phyloP scores from a whole-genome alignment of 345 rosid species.

The Gossypium sturtianum region DNA sequence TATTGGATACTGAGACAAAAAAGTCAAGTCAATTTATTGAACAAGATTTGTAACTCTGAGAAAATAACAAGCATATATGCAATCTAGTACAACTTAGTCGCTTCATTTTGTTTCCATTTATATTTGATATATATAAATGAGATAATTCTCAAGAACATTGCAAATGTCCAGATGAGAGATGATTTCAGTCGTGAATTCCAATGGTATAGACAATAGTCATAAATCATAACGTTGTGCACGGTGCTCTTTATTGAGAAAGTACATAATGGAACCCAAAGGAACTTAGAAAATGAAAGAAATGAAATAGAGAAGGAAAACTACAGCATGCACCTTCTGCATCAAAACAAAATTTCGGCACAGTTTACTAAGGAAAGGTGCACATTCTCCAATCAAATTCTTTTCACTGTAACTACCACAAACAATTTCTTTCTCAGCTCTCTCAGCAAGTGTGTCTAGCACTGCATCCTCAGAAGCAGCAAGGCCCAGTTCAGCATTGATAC shows the following conservation, averaged over 20 bases:
- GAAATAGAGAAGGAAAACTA: constrained; percentile 13
- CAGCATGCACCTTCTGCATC: constrained; percentile 68
- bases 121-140: background rate
- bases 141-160: background rate
- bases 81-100: background rate
- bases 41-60: background rate
- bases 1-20: constrained; percentile 54
- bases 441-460: constrained; percentile 70
- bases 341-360: constrained; percentile 79
- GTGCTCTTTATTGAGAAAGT: background rate
- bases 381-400: constrained; percentile 74
- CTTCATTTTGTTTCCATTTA: background rate
- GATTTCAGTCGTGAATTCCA: background rate
- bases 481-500: constrained; percentile 90
- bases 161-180: background rate
- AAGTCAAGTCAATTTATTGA: background rate
- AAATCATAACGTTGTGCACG: background rate
- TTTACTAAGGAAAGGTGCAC: constrained; percentile 79
- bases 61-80: background rate
- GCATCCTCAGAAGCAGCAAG: constrained; percentile 94
- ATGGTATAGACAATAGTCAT: constrained; percentile 3
- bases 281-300: background rate
- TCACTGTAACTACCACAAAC: constrained; percentile 54
- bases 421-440: constrained; percentile 87
- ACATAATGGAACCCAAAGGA: background rate